phyloP scores from a whole-genome alignment of 2,329 filamentous ascomycete genomes.

The Myotisia sp. region DNA sequence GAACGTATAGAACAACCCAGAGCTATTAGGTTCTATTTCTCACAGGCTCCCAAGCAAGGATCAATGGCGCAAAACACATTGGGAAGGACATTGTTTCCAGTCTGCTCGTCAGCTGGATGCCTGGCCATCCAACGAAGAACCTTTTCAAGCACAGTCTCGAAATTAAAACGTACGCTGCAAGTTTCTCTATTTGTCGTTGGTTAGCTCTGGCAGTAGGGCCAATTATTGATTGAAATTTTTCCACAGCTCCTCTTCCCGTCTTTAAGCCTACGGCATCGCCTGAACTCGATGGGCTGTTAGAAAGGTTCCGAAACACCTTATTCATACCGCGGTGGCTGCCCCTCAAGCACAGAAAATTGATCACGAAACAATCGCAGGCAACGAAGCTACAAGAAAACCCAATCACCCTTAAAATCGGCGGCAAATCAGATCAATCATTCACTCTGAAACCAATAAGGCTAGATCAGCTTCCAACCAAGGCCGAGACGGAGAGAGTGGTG shows the following conservation, averaged over 20 bases:
- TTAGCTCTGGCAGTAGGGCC: neutral
- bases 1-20: no score
- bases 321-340: slow-evolving; percentile 31
- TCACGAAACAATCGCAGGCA: slow-evolving; percentile 26
- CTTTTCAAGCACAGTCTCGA: slow-evolving; percentile 21
- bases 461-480: slow-evolving; percentile 21
- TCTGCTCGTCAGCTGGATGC: slow-evolving; percentile 21
- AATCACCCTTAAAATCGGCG: slow-evolving; percentile 26
- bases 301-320: slow-evolving; percentile 29
- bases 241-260: slow-evolving; percentile 22
- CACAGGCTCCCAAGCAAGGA: no score
- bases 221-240: neutral
- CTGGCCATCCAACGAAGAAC: slow-evolving; percentile 10
- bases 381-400: slow-evolving; percentile 26
- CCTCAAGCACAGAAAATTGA: slow-evolving; percentile 24
- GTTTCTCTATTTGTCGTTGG: no score
- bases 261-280: slow-evolving; percentile 27
- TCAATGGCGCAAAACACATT: slow-evolving; percentile 29
- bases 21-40: no score
- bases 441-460: slow-evolving; percentile 25
- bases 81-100: slow-evolving; percentile 26
- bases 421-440: slow-evolving; percentile 23
- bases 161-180: slow-evolving; percentile 24
- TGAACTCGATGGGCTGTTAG: slow-evolving; percentile 28
- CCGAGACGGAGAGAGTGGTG: slow-evolving; percentile 20